These are phyloP conservation scores for Fusarium veterinarium DNA, from an alignment of 2,329 filamentous ascomycete genomes.

Conservation along the genomic window DNA sequence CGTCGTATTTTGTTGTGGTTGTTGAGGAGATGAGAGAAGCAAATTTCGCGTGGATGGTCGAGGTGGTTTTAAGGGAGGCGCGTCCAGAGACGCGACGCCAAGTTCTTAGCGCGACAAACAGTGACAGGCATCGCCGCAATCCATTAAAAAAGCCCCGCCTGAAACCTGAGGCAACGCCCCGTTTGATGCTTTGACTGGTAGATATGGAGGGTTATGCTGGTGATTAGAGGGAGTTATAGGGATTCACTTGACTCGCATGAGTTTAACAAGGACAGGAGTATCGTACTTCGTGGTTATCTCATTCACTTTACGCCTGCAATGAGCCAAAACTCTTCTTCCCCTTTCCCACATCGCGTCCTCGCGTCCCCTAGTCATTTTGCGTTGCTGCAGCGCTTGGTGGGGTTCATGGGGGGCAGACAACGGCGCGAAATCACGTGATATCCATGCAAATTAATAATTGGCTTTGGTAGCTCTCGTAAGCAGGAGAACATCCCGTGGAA, in stretches of 20 bases:
- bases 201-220: constrained; percentile 4
- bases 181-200: constrained; percentile 13
- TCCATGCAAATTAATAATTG: constrained; percentile 43
- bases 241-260: neutral
- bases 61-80: constrained; percentile 53
- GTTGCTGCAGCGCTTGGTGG: constrained; percentile 34
- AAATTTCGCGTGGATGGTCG: constrained; percentile 42
- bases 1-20: constrained; percentile 36
- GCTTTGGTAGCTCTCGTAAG: constrained; percentile 28
- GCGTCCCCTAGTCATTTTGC: constrained; percentile 28
- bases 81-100: constrained; percentile 52
- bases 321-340: neutral
- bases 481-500: constrained; percentile 10
- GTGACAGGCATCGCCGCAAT: constrained; percentile 33
- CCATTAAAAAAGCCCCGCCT: constrained; percentile 46
- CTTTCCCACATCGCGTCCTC: constrained; percentile 32
- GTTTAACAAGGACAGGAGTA: neutral
- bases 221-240: constrained; percentile 14
- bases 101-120: constrained; percentile 49
- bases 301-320: neutral
- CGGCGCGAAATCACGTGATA: constrained; percentile 43
- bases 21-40: constrained; percentile 42
- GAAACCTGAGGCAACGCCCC: constrained; percentile 44
- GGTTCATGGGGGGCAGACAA: constrained; percentile 22
- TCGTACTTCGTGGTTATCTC: neutral